phyloP scores from a whole-genome alignment of 139 green algal genomes.

The Nannochloris sp. region DNA sequence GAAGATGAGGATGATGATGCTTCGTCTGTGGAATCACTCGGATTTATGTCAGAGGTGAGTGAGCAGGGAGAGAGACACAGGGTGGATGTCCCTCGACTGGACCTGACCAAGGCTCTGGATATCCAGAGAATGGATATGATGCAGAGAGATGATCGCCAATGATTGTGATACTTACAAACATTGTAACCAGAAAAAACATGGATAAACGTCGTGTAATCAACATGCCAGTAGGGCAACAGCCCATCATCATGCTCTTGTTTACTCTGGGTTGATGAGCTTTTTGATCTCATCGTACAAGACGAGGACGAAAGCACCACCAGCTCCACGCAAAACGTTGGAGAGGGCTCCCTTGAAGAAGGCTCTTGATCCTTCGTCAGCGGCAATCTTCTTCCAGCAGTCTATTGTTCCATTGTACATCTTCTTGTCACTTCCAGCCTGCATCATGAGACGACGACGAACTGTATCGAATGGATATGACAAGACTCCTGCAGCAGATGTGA shows the following conservation, averaged over 20 bases:
- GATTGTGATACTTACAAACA: no score
- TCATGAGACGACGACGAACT: conserved; percentile 96
- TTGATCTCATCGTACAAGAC: conserved; percentile 83
- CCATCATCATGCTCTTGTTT: not conserved
- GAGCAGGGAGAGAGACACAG: no score
- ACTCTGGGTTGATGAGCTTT: conserved; percentile 24
- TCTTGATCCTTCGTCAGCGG: conserved; percentile 77
- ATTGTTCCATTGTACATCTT: conserved; percentile 86
- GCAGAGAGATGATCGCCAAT: no score
- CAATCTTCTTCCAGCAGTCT: conserved; percentile 90
- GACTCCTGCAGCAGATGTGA: conserved; percentile 73
- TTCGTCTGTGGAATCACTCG: no score
- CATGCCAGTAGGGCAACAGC: no score
- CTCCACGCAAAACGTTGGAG: conserved; percentile 73
- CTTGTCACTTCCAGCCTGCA: conserved; percentile 78
- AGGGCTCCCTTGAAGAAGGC: conserved; percentile 91
- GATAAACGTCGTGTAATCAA: no score
- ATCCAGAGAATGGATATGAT: no score
- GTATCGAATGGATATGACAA: conserved; percentile 98
- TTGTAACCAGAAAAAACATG: no score
- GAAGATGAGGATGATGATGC: no score
- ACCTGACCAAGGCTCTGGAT: no score
- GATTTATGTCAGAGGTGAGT: no score
- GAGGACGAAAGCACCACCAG: conserved; percentile 55
- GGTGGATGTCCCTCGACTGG: no score